phyloP scores from a whole-genome alignment of 2,329 filamentous ascomycete species.

The Pyrenophora tritici-repentis region DNA sequence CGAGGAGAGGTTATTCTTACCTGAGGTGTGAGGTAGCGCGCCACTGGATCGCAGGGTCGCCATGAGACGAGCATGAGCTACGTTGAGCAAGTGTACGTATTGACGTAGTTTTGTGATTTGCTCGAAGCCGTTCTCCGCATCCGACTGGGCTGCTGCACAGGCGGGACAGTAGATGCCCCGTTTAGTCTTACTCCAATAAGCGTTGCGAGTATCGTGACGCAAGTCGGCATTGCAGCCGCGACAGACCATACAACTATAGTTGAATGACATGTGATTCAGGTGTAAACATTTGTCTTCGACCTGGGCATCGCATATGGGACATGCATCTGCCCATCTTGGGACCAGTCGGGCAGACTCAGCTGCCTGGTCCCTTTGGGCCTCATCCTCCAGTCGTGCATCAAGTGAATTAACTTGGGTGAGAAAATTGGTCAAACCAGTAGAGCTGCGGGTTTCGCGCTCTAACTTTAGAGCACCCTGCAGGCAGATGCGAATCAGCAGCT shows the following conservation, averaged over 20 bases:
- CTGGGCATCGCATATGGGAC: slow-evolving; percentile 77
- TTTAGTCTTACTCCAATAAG: slow-evolving; percentile 70
- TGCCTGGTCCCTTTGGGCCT: slow-evolving; percentile 47
- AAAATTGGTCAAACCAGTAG: slow-evolving; percentile 80
- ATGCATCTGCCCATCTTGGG: slow-evolving; percentile 69
- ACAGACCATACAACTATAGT: slow-evolving; percentile 76
- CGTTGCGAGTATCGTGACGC: slow-evolving; percentile 69
- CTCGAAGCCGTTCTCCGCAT: slow-evolving; percentile 67
- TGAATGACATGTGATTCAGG: slow-evolving; percentile 77
- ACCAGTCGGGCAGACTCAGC: slow-evolving; percentile 52
- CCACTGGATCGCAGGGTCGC: slow-evolving; percentile 85
- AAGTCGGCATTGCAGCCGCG: slow-evolving; percentile 75
- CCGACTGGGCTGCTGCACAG: slow-evolving; percentile 65
- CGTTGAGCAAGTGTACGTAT: slow-evolving; percentile 89
- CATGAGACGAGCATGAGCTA: slow-evolving; percentile 86
- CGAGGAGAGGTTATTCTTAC: slow-evolving; percentile 49
- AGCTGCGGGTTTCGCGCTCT: slow-evolving; percentile 77
- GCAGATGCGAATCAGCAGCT: slow-evolving; percentile 95
- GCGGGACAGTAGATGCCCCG: slow-evolving; percentile 72
- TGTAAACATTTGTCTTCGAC: slow-evolving; percentile 94
- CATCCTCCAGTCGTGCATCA: slow-evolving; percentile 57
- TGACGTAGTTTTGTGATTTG: slow-evolving; percentile 86
- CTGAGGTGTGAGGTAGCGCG: slow-evolving; percentile 73
- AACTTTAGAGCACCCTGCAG: slow-evolving; percentile 90
- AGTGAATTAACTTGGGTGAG: slow-evolving; percentile 82